Percentiles rank a stretch among this genome's conserved stretches.
Evolutionary conservation across 2,329 filamentous ascomycete species (phyloP).

Genomic region (Trichophyton simii): DNA sequence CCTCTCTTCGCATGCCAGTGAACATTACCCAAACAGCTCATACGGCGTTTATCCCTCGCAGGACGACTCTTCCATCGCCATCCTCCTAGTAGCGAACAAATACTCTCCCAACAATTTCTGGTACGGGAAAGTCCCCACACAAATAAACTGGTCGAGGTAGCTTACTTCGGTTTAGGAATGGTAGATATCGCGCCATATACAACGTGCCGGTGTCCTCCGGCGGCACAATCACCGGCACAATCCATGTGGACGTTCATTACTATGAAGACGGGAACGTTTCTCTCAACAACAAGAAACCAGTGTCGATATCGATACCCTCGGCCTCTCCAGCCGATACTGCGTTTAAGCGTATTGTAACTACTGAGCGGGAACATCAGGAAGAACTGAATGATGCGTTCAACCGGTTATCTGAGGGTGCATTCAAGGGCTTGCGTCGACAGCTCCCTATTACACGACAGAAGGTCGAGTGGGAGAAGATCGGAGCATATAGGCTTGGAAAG

Average conservation of each 20-base stretch:
- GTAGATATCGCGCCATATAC: conserved; percentile 87
- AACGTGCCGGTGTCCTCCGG: conserved; percentile 56
- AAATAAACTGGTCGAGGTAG: neutral
- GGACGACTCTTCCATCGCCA: conserved; percentile 60
- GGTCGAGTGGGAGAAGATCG: conserved; percentile 98
- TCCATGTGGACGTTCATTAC: conserved; percentile 96
- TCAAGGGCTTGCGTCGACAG: conserved; percentile 85
- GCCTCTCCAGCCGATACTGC: conserved; percentile 57
- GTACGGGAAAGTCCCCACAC: conserved; percentile 35
- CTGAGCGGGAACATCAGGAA: conserved; percentile 90
- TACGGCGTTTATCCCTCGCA: conserved; percentile 74
- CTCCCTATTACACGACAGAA: conserved; percentile 94
- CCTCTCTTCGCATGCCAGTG: conserved; percentile 60
- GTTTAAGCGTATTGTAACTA: conserved; percentile 60
- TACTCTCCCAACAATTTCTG: conserved; percentile 98
- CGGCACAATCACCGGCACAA: conserved; percentile 55
- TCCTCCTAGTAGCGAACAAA: conserved; percentile 85
- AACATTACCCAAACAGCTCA: conserved; percentile 76
- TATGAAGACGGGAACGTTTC: conserved; percentile 98
- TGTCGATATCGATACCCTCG: conserved; percentile 50
- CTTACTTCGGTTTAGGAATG: conserved; percentile 52
- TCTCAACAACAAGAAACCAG: conserved; percentile 71
- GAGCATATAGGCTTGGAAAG: conserved; percentile 75
- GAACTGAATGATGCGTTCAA: conserved; percentile 86
- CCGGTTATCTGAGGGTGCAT: conserved; percentile 79